phyloP scores from a whole-genome alignment of 371 early-diverging fungal genomes.

The Globomyces sp. region DNA sequence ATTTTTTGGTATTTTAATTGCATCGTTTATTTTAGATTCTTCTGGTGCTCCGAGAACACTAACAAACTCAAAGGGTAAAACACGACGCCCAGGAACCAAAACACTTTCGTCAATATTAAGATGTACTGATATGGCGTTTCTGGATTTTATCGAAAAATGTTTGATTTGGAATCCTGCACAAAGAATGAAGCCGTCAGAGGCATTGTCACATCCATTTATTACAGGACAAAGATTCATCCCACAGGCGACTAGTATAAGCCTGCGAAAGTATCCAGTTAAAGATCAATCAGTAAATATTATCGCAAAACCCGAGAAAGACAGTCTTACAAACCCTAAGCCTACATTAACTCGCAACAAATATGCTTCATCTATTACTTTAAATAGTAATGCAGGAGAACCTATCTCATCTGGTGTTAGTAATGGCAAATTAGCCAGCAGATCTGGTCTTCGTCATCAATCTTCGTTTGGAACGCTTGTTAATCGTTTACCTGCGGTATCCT shows the following conservation, averaged over 20 bases:
- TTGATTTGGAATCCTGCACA: constrained; percentile 89
- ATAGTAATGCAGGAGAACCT: constrained; percentile 2
- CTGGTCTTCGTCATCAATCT: neutral
- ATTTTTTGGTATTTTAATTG: constrained; percentile 73
- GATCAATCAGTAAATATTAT: neutral
- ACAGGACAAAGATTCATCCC: constrained; percentile 13
- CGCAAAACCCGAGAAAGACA: neutral
- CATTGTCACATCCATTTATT: constrained; percentile 48
- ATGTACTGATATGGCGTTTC: constrained; percentile 68
- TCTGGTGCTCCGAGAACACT: constrained; percentile 67
- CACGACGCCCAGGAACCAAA: constrained; percentile 75
- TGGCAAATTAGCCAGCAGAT: neutral
- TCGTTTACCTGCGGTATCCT: neutral
- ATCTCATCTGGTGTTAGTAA: too few relatives aligned
- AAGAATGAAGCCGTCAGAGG: constrained; percentile 86
- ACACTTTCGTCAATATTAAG: constrained; percentile 67
- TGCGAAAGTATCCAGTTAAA: constrained; percentile 2
- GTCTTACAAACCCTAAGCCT: neutral
- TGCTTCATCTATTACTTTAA: neutral
- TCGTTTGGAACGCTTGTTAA: neutral
- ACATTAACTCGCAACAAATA: constrained; percentile 3
- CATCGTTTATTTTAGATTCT: constrained; percentile 48
- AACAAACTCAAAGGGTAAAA: constrained; percentile 85
- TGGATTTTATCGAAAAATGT: constrained; percentile 83
- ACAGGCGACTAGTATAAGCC: neutral